These are phyloP conservation scores for Chrysosporium queenslandicum DNA, from an alignment of 2,329 filamentous ascomycete species.

Conservation along the genomic window DNA sequence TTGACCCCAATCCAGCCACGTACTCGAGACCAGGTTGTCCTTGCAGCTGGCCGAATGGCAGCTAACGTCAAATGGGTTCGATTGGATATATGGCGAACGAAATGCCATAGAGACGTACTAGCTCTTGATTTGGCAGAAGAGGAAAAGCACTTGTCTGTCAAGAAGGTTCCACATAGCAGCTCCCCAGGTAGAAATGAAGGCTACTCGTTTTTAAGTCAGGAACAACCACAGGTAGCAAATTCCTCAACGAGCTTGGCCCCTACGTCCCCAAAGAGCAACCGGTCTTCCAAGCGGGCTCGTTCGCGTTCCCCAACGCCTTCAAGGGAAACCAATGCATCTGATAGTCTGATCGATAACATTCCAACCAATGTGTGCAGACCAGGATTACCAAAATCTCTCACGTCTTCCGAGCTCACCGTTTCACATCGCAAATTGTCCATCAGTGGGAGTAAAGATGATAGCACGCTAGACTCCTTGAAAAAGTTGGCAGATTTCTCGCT, in stretches of 20 bases:
- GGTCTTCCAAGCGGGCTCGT: constrained; percentile 13
- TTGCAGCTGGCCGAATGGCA: constrained; percentile 71
- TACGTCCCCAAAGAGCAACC: constrained; percentile 21
- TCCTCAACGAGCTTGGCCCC: constrained; percentile 21
- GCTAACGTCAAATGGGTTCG: constrained; percentile 90
- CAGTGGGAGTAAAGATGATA: constrained; percentile 23
- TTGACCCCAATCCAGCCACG: constrained; percentile 85
- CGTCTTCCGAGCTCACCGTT: constrained; percentile 25
- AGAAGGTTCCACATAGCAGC: background rate
- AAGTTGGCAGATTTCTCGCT: constrained; percentile 21
- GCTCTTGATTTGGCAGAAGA: constrained; percentile 79
- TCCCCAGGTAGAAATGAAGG: background rate
- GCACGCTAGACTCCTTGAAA: constrained; percentile 22
- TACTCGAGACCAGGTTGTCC: constrained; percentile 75
- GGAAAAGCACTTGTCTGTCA: constrained; percentile 13
- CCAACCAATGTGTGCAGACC: constrained; percentile 24
- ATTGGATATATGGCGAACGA: constrained; percentile 84
- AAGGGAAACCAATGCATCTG: constrained; percentile 10
- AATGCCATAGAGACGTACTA: constrained; percentile 82
- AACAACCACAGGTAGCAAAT: constrained; percentile 13
- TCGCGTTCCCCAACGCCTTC: constrained; percentile 13
- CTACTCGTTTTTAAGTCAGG: constrained; percentile 14
- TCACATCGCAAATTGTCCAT: constrained; percentile 25
- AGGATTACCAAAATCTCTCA: constrained; percentile 27
- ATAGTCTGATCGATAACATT: constrained; percentile 20